These are phyloP conservation scores for Dillenia suffruticosa DNA, from an alignment of 164 flowering plant species.

Conservation along the genomic window DNA sequence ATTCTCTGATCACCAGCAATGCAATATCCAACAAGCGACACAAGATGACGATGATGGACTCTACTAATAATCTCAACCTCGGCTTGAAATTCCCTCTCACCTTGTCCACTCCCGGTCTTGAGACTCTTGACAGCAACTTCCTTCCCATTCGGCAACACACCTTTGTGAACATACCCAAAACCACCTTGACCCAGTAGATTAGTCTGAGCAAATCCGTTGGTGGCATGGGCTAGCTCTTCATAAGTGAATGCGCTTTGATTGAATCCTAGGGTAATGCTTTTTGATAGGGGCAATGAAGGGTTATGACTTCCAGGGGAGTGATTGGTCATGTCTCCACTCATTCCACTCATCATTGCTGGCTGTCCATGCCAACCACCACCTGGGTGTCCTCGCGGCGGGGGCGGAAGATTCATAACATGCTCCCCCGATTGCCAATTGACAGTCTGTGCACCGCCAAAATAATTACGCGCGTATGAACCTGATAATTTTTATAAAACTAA, in stretches of 20 bases:
- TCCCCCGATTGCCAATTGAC: not conserved
- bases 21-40: conserved; percentile 76
- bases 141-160: conserved; percentile 60
- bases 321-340: conserved; percentile 28
- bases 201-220: conserved; percentile 47
- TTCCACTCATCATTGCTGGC: not conserved
- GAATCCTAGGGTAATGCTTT: conserved; percentile 37
- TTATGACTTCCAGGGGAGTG: conserved; percentile 25
- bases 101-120: conserved; percentile 78
- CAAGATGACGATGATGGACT: conserved; percentile 82
- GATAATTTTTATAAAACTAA: too few relatives aligned
- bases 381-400: conserved; percentile 15
- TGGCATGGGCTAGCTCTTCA: conserved; percentile 61
- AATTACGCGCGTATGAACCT: too few relatives aligned
- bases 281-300: conserved; percentile 39
- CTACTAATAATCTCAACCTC: conserved; percentile 87
- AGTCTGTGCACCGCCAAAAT: too few relatives aligned
- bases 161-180: conserved; percentile 80
- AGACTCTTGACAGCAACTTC: conserved; percentile 73
- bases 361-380: conserved; percentile 13
- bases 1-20: conserved; percentile 55
- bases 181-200: conserved; percentile 81
- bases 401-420: conserved; percentile 21
- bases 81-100: conserved; percentile 80
- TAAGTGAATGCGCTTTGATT: conserved; percentile 60